Base-by-base conservation (phyloP, 163 green algal species). In the Trebouxiophyceae sp. region DNA sequence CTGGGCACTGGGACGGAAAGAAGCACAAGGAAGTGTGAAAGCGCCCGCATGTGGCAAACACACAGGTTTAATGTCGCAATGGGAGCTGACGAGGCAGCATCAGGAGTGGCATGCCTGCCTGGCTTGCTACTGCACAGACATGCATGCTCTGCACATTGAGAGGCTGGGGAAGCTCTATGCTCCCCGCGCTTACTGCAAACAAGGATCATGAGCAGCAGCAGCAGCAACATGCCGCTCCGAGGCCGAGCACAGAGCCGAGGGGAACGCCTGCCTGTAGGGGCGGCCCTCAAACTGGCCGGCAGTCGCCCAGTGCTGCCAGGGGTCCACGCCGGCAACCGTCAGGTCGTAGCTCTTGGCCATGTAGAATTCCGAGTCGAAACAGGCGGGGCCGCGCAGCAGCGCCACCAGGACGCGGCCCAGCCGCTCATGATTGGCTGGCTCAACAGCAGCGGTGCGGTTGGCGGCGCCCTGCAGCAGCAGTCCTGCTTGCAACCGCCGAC, bases 331-430 rank as follows among this genome's bases (percentile, higher is more conserved):
- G 1, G 69, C 30, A 8, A 54, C 31, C 8, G 69, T 59, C 45
- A 83, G 64, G 34, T 83, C 77, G 2, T 61, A 61, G 70, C 77
- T 83, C 44, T 66, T 56, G 3, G 50, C 28, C 1, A 57, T 34
- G 70, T 83, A 83, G n/a, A 73, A 78, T 12, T 69, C 61, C 31
- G 62, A 66, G 61, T 83, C 77, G 29, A 80, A 83, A 59, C 77
- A 83, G 5, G 46, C 54, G 23, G 57, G 58, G 33, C 77, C 77
- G 1, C 73, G 63, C 2, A 50, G 30, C 33, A 58, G 59, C 69
- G 80, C 75, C 47, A 55, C 27, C 12, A 65, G 24, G 20, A 80
- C 59, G 39, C 70, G 74, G 44, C 60, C 39, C 39, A 50, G 46
- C 55, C 60, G 54, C 58, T 70, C 70, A 33, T 67, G 39, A 19